Percentiles rank a stretch among this genome's conserved stretches.
These are phyloP conservation scores for Aureobasidium lini DNA, from an alignment of 2,329 filamentous ascomycete genomes.

Conservation along the genomic window DNA sequence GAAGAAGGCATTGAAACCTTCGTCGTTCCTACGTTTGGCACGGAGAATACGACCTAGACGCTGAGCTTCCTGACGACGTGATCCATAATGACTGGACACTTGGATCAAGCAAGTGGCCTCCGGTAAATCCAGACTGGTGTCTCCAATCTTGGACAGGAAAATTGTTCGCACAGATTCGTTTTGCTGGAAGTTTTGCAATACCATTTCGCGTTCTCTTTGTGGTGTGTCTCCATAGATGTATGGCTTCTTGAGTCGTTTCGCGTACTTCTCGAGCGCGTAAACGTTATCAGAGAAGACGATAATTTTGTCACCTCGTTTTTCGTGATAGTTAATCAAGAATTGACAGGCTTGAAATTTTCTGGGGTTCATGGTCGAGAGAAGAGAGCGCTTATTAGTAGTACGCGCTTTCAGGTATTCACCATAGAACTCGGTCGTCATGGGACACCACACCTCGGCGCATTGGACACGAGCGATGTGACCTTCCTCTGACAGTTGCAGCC, in stretches of 20 bases:
- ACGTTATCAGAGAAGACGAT: slow-evolving; percentile 98
- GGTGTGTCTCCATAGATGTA: slow-evolving; percentile 88
- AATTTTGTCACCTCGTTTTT: slow-evolving; percentile 89
- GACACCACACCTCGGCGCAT: slow-evolving; percentile 98
- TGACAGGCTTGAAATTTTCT: slow-evolving; percentile 95
- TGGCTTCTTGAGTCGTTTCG: slow-evolving; percentile 72
- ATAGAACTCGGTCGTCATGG: slow-evolving; percentile 98
- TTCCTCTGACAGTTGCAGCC: slow-evolving; percentile 96
- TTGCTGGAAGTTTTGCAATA: slow-evolving; percentile 91
- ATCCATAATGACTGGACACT: slow-evolving; percentile 95
- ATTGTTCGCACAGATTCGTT: slow-evolving; percentile 86
- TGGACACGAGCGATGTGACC: slow-evolving; percentile 96
- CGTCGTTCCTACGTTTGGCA: slow-evolving; percentile 91
- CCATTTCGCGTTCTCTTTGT: slow-evolving; percentile 75
- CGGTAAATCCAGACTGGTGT: slow-evolving; percentile 93
- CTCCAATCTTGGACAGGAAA: slow-evolving; percentile 94
- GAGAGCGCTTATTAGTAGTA: slow-evolving; percentile 56
- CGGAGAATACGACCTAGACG: slow-evolving; percentile 85
- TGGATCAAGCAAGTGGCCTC: slow-evolving; percentile 96
- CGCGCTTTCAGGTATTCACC: slow-evolving; percentile 73
- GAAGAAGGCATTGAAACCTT: slow-evolving; percentile 98
- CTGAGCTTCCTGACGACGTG: slow-evolving; percentile 91
- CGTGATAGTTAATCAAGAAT: slow-evolving; percentile 97
- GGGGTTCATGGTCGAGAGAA: slow-evolving; percentile 95
- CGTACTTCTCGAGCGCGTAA: slow-evolving; percentile 81